Evolutionary conservation across 768 basidiomycete species (phyloP).

Genomic region (Russula sp.): DNA sequence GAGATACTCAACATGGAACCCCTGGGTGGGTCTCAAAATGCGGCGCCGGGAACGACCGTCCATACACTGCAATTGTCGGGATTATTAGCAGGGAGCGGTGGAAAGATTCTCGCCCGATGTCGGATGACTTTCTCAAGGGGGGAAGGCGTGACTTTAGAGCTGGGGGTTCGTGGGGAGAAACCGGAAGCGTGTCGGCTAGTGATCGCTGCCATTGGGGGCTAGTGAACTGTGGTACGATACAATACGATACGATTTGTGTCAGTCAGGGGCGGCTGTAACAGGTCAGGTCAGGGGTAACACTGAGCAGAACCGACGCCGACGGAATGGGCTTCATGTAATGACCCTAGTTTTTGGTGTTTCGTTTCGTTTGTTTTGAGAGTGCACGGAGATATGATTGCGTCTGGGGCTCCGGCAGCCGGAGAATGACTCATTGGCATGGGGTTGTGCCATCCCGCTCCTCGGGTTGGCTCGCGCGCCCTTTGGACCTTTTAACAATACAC

Average conservation of each 20-base stretch:
- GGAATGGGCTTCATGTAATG: constrained; percentile 15
- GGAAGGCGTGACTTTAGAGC: constrained; percentile 87
- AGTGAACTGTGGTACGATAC: too few species aligned
- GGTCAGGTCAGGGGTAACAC: too few species aligned
- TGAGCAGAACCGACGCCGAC: constrained; percentile 15
- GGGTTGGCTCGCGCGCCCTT: background rate
- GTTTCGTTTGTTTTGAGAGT: background rate
- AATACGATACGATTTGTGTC: too few species aligned
- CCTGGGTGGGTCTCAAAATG: constrained; percentile 81
- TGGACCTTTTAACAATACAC: background rate
- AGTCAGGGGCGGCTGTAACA: background rate
- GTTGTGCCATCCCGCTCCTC: background rate
- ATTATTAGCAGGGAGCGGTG: constrained; percentile 82
- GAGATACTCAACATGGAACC: constrained; percentile 97
- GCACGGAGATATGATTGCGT: background rate
- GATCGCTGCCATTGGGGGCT: constrained; percentile 81
- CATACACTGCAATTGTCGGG: constrained; percentile 95
- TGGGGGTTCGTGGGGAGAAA: constrained; percentile 87
- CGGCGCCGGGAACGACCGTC: constrained; percentile 66
- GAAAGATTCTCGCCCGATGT: constrained; percentile 91
- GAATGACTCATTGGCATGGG: background rate
- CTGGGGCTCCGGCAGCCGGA: constrained; percentile 1
- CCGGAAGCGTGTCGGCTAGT: constrained; percentile 81
- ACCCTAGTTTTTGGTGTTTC: too few species aligned
- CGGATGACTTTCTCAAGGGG: constrained; percentile 93